phyloP scores from a whole-genome alignment of 164 flowering plant genomes.

The Nymphaea thermarum region DNA sequence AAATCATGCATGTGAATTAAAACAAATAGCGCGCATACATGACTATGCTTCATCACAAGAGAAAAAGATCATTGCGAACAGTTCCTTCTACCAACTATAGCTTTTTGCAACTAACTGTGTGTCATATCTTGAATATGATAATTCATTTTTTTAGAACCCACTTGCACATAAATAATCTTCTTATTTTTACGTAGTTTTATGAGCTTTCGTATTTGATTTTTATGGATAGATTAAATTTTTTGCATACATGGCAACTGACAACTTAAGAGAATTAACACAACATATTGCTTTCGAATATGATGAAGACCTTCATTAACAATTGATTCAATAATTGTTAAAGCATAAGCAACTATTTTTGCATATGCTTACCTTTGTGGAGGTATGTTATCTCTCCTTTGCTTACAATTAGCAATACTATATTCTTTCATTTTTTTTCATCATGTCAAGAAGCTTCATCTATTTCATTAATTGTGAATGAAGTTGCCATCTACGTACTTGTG shows the following conservation, averaged over 20 bases:
- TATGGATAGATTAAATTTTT: conserved; percentile 4
- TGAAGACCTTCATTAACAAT: background rate
- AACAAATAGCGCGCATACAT: background rate
- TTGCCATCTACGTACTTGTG: background rate
- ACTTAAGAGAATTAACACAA: background rate
- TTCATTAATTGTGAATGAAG: background rate
- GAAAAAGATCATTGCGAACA: conserved; percentile 1
- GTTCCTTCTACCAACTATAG: conserved; percentile 3
- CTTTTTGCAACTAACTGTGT: background rate
- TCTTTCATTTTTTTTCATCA: background rate
- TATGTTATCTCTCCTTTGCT: conserved; percentile 1
- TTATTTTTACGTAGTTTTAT: background rate
- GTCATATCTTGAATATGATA: background rate
- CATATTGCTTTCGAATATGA: conserved; percentile 4
- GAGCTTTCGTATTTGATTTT: conserved; percentile 1
- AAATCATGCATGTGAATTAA: conserved; percentile 1
- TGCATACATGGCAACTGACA: conserved; percentile 1
- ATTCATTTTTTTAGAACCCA: conserved; percentile 1
- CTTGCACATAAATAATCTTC: background rate
- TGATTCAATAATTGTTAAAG: background rate
- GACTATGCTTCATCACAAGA: background rate
- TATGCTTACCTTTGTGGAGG: conserved; percentile 3
- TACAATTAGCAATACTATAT: background rate
- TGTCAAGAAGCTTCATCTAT: background rate
- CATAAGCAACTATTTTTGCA: conserved; percentile 2